Evolutionary conservation across 495 filamentous ascomycete genomes (phyloP).

Genomic region (Neurospora sp.): DNA sequence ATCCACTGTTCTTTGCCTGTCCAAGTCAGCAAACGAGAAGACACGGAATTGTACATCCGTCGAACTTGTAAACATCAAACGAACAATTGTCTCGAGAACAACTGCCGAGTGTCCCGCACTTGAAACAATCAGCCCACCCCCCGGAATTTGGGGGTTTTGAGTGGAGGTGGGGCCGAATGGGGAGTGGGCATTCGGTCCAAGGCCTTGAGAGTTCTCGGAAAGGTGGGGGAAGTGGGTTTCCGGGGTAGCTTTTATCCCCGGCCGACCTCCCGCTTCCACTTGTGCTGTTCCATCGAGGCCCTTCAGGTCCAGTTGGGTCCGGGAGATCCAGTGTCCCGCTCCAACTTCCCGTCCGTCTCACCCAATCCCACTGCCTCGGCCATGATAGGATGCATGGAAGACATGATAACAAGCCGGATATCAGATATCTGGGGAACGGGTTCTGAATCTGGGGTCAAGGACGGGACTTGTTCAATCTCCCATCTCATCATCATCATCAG

Average conservation of each 20-base stretch:
- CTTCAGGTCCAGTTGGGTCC: neutral
- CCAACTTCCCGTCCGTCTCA: neutral
- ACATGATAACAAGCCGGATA: neutral
- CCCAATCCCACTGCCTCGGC: neutral
- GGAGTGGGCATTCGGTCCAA: neutral
- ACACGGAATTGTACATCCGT: neutral
- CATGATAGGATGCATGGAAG: neutral
- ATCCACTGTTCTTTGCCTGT: neutral
- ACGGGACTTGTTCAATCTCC: neutral
- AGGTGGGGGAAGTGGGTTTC: neutral
- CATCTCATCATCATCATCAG: neutral
- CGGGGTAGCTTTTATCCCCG: neutral
- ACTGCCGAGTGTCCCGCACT: neutral
- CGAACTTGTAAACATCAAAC: neutral
- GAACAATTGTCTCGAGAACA: neutral
- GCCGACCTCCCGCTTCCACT: neutral
- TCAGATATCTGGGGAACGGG: neutral
- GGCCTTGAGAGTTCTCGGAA: neutral
- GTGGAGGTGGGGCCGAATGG: neutral
- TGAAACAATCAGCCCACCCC: neutral
- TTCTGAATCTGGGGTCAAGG: neutral
- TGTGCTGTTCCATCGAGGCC: neutral
- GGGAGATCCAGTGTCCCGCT: neutral
- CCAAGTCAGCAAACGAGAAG: neutral
- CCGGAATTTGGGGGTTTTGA: neutral